These are phyloP conservation scores for Styphnolobium japonicum DNA, from an alignment of 306 rosid genomes.

Conservation along the genomic window DNA sequence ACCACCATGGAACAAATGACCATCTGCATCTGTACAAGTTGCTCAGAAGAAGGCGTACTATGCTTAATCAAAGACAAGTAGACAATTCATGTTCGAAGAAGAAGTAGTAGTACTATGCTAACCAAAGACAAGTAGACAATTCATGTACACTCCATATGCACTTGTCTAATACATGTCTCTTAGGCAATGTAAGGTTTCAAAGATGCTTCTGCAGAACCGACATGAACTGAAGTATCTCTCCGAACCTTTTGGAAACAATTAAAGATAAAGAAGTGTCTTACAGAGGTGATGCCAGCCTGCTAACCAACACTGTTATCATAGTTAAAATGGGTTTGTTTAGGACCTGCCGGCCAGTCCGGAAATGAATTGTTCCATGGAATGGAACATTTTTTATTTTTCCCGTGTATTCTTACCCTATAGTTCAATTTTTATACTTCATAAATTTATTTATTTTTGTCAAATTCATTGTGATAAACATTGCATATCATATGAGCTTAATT, in stretches of 20 bases:
- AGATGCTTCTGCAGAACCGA: slow-evolving; percentile 34
- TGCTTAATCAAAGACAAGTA: slow-evolving; percentile 1
- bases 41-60: neutral
- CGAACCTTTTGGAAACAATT: slow-evolving; percentile 3
- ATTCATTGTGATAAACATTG: neutral
- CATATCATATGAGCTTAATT: neutral
- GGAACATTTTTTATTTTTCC: neutral
- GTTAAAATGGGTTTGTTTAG: neutral
- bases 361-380: neutral
- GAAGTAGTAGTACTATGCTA: neutral
- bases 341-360: slow-evolving; percentile 7
- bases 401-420: neutral
- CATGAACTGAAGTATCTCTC: slow-evolving; percentile 36
- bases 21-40: neutral
- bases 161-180: slow-evolving; percentile 25
- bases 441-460: neutral
- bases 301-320: slow-evolving; percentile 20
- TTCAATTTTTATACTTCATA: neutral
- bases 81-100: slow-evolving; percentile 18
- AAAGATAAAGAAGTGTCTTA: neutral
- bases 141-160: slow-evolving; percentile 25
- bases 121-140: slow-evolving; percentile 14
- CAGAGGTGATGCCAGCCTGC: slow-evolving; percentile 4
- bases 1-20: neutral
- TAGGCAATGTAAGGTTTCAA: neutral